A percentile compares a stretch with the other conserved stretches of the same genome.
These are phyloP conservation scores for Acer yangbiense DNA, from an alignment of 345 rosid genomes.

Conservation along the genomic window DNA sequence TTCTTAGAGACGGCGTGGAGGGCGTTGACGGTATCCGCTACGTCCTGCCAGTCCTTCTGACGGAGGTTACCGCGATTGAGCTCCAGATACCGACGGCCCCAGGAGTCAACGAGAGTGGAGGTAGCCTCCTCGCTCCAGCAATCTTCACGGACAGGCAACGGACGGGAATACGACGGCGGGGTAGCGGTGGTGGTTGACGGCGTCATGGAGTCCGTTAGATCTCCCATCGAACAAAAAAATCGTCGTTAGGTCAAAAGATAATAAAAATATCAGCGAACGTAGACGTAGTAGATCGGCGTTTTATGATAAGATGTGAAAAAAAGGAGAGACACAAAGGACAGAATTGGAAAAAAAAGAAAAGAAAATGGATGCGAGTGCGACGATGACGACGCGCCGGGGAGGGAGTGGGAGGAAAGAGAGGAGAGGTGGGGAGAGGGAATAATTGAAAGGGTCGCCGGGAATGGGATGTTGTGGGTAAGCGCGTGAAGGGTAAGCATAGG, in stretches of 20 bases:
- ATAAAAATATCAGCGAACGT: not conserved
- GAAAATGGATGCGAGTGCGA: constrained; percentile 26
- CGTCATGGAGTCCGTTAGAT: constrained; percentile 40
- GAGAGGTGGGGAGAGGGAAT: constrained; percentile 21
- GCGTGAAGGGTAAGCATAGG: constrained; percentile 28
- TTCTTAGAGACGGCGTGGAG: constrained; percentile 84
- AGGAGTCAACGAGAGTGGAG: constrained; percentile 84
- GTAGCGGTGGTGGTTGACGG: constrained; percentile 22
- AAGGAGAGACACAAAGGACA: not conserved
- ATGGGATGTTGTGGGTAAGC: constrained; percentile 22
- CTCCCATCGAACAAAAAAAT: constrained; percentile 34
- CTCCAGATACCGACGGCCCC: constrained; percentile 90
- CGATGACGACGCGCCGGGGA: constrained; percentile 42
- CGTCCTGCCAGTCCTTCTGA: constrained; percentile 99
- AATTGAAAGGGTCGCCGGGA: constrained; percentile 43
- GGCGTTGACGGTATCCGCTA: constrained; percentile 89
- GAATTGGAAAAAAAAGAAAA: not conserved
- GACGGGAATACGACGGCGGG: constrained; percentile 42
- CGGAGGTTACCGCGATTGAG: constrained; percentile 95
- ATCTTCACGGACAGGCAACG: constrained; percentile 83
- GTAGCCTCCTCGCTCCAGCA: constrained; percentile 99
- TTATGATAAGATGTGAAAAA: not conserved
- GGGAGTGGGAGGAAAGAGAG: constrained; percentile 31
- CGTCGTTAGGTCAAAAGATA: not conserved
- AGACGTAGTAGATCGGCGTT: not conserved